Conservation (phyloP, 108 stramenopile species). For the Nitzschia putrida region DNA sequence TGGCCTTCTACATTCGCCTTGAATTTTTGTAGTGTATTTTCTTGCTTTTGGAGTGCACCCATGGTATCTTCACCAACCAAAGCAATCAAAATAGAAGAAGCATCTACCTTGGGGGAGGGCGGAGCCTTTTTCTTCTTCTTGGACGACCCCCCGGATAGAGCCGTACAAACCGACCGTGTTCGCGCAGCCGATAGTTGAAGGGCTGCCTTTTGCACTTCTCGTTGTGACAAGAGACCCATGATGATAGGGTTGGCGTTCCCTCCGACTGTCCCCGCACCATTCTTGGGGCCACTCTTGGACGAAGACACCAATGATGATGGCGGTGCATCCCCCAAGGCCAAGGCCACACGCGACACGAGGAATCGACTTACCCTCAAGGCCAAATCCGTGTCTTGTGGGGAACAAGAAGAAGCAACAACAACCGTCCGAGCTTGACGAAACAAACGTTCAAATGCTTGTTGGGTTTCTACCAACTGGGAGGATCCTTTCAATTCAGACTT, state of each 20-base stretch:
- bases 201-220: slow-evolving; percentile 18
- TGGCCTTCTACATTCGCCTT: slow-evolving; percentile 8
- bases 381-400: slow-evolving; percentile 13
- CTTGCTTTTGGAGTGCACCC: slow-evolving; percentile 15
- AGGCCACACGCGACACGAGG: slow-evolving; percentile 28
- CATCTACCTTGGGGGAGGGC: slow-evolving; percentile 7
- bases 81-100: slow-evolving; percentile 14
- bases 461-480: neutral
- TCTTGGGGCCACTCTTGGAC: neutral
- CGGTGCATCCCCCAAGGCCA: slow-evolving; percentile 12
- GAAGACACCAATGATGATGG: neutral
- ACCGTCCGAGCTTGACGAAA: slow-evolving; percentile 26
- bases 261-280: neutral
- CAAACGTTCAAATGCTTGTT: slow-evolving; percentile 10
- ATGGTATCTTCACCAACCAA: slow-evolving; percentile 25
- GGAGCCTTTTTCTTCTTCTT: neutral
- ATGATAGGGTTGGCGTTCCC: slow-evolving; percentile 3
- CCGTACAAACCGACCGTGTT: slow-evolving; percentile 2
- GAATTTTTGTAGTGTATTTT: slow-evolving; percentile 20
- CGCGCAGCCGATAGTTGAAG: slow-evolving; percentile 9
- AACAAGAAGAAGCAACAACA: neutral
- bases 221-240: slow-evolving; percentile 8
- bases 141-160: neutral
- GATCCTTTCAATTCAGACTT: slow-evolving; percentile 21
- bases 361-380: slow-evolving; percentile 27